A percentile compares a stretch with the other conserved stretches of the same genome.
phyloP scores from a whole-genome alignment of 495 filamentous ascomycete species.

The Penicillium nucicola region DNA sequence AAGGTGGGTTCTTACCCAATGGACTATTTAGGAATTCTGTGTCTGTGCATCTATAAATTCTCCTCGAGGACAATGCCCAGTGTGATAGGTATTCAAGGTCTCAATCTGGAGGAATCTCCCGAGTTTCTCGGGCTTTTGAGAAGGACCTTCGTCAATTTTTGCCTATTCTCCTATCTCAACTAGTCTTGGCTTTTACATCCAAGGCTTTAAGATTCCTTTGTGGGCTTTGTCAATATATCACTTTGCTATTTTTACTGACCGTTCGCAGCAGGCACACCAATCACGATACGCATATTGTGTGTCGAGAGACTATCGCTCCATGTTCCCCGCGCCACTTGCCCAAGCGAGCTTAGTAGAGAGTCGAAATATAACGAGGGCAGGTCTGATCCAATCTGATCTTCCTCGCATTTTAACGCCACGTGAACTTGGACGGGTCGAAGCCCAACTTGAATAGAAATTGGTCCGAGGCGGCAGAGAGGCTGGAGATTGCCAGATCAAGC shows the following conservation, averaged over 20 bases:
- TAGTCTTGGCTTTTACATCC: not conserved
- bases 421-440: not conserved
- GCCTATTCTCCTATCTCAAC: not conserved
- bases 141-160: slow-evolving; percentile 1
- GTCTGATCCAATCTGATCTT: not conserved
- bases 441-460: not conserved
- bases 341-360: not conserved
- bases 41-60: slow-evolving; percentile 13
- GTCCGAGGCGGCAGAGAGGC: slow-evolving; percentile 5
- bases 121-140: not conserved
- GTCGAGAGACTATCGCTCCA: not conserved
- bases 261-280: slow-evolving; percentile 6
- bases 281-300: not conserved
- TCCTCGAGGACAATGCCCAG: not conserved
- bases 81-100: not conserved
- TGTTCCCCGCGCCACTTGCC: not conserved
- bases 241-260: slow-evolving; percentile 2
- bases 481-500: slow-evolving; percentile 17
- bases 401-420: not conserved
- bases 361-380: not conserved
- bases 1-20: slow-evolving; percentile 15
- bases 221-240: not conserved
- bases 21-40: slow-evolving; percentile 1
- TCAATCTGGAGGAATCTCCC: not conserved
- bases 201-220: not conserved